These are phyloP conservation scores for Choiromyces venosus DNA, from an alignment of 495 filamentous ascomycete genomes.

Conservation along the genomic window DNA sequence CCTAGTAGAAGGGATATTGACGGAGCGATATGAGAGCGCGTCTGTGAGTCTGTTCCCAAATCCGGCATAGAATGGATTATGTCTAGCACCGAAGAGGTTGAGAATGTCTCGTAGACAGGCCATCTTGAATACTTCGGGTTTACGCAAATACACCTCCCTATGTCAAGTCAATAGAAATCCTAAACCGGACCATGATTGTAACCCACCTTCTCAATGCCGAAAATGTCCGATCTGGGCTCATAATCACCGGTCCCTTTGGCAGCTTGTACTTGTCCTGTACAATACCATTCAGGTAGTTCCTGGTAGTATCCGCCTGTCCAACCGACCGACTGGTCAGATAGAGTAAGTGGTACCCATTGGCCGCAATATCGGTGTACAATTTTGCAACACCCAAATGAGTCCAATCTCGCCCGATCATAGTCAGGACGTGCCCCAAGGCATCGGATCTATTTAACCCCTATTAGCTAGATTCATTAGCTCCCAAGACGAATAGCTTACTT, in stretches of 20 bases:
- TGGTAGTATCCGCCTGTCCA: conserved; percentile 85
- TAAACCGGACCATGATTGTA: conserved; percentile 1
- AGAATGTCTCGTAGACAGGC: conserved; percentile 90
- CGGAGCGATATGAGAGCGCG: conserved; percentile 88
- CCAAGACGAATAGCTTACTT: conserved; percentile 51
- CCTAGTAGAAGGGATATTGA: conserved; percentile 84
- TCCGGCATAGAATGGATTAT: conserved; percentile 88
- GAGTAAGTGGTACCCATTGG: conserved; percentile 97
- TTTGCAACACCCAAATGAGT: conserved; percentile 95
- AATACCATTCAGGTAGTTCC: conserved; percentile 85
- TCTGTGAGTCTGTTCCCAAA: conserved; percentile 97
- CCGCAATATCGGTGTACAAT: conserved; percentile 88
- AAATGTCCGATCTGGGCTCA: conserved; percentile 91
- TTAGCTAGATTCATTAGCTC: background rate
- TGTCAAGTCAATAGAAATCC: background rate
- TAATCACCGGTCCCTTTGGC: conserved; percentile 85
- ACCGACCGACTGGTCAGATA: conserved; percentile 93
- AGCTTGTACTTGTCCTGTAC: conserved; percentile 79
- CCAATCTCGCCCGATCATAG: conserved; percentile 98
- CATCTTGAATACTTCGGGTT: conserved; percentile 99
- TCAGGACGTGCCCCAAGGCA: conserved; percentile 92
- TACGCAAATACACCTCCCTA: conserved; percentile 82
- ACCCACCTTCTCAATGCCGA: conserved; percentile 72
- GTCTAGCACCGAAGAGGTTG: conserved; percentile 71
- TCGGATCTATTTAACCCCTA: conserved; percentile 56